Base-by-base conservation (phyloP, 73 alveolate species). In the Paramecium bursaria region DNA sequence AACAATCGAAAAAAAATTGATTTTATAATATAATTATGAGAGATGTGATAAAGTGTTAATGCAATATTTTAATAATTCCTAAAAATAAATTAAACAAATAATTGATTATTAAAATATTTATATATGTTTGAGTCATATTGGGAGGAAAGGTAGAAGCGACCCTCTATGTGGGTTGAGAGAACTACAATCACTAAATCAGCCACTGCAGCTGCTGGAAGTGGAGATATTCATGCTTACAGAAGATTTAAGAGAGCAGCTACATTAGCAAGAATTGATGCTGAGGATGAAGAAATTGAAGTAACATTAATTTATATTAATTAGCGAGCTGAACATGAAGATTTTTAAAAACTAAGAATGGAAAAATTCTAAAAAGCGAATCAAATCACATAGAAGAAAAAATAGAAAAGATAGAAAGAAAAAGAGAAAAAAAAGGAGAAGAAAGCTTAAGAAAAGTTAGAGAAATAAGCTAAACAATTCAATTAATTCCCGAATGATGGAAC, bases 131-230 rank as follows among this genome's bases (percentile, higher is more conserved):
- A 67, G 23, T 67, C 82, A 33, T 67, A 25, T 67, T 67, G 82
- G 19, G 82, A 67, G 26, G 82, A 67, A 42, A 67, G 26, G 26
- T 39, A 57, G 33, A 67, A 67, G 26, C 33, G 82, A 39, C 82
- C 82, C 27, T 67, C 82, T 0, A 67, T 67, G 17, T 67, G 82
- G 82, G 82, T 67, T 15, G 82, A 67, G 17, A 31, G 82, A 67
- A 67, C 82, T 17, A 67, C 82, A 15, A 67, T 67, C 1, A 67
- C 82, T 7, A 67, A 67, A 10, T 39, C 60, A 39, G 82, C 82
- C 19, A 67, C 82, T 1, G 82, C 82, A 33, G 82, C 82, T 11
- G 82, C 82, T 13, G 82, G 82, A 4, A 67, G 82, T 67, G 82
- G 82, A 67, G 82, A 67, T 42, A 21, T 67, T 13, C 82, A 67